Evolutionary conservation across 805 yeast species (phyloP).

Genomic region (Hanseniaspora lachancei): DNA sequence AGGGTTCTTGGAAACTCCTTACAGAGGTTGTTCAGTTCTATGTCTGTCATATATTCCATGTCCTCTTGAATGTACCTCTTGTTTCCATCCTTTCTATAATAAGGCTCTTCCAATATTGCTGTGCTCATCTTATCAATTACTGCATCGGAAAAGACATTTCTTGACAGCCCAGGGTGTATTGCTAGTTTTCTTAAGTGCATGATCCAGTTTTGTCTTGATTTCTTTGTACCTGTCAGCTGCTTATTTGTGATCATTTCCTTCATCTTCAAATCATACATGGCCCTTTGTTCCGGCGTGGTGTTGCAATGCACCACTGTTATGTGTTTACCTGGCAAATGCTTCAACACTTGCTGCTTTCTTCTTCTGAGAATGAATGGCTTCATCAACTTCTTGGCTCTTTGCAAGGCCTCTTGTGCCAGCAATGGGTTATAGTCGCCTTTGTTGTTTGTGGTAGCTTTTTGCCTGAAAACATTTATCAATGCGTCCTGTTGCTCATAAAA

Average conservation of each 20-base stretch:
- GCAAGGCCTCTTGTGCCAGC: conserved; percentile 78
- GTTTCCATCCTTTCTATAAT: conserved; percentile 61
- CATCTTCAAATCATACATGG: conserved; percentile 42
- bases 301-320: conserved; percentile 55
- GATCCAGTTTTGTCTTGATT: conserved; percentile 45
- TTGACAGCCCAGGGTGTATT: conserved; percentile 76
- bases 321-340: conserved; percentile 70
- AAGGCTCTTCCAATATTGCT: conserved; percentile 68
- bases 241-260: conserved; percentile 26
- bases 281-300: conserved; percentile 39
- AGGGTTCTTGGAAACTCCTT: conserved; percentile 56
- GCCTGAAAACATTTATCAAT: conserved; percentile 69
- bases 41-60: conserved; percentile 90
- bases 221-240: conserved; percentile 14
- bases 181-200: conserved; percentile 90
- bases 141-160: conserved; percentile 47
- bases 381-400: conserved; percentile 95
- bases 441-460: conserved; percentile 60
- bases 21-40: conserved; percentile 68
- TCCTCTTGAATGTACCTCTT: conserved; percentile 71
- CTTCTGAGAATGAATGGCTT: conserved; percentile 91
- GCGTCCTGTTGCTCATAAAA: conserved; percentile 76
- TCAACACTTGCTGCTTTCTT: conserved; percentile 79
- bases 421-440: conserved; percentile 57
- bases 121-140: conserved; percentile 54